A percentile compares a stretch with the other conserved stretches of the same genome.
phyloP scores from a whole-genome alignment of 768 basidiomycete species.

The Tylopilus sp. region DNA sequence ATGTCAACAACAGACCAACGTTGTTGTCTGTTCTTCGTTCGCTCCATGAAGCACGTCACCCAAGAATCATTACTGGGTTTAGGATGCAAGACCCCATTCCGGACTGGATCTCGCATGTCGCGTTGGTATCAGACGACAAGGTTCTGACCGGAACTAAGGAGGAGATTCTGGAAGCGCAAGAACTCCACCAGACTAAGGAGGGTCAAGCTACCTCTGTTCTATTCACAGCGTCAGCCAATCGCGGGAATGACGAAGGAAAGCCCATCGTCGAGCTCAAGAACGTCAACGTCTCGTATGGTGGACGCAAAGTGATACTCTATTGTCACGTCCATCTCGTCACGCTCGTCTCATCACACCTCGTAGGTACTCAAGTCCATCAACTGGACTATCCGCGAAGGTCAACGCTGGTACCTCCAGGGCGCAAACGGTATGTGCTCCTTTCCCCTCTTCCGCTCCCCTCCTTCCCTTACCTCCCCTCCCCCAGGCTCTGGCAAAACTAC shows the following conservation, averaged over 20 bases:
- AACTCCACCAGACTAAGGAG: slow-evolving; percentile 5
- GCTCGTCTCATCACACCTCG: neutral
- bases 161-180: slow-evolving; percentile 36
- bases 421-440: slow-evolving; percentile 62
- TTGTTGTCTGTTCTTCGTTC: slow-evolving; percentile 53
- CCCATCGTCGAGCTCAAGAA: slow-evolving; percentile 59
- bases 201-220: neutral
- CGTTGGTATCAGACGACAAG: slow-evolving; percentile 44
- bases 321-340: neutral
- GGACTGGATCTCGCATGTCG: slow-evolving; percentile 69
- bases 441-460: neutral
- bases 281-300: slow-evolving; percentile 69
- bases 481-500: slow-evolving; percentile 94
- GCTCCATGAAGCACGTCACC: slow-evolving; percentile 45
- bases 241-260: slow-evolving; percentile 22
- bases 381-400: slow-evolving; percentile 80
- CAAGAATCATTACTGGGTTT: slow-evolving; percentile 63
- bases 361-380: slow-evolving; percentile 74
- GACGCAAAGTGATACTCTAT: slow-evolving; percentile 45
- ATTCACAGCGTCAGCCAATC: neutral
- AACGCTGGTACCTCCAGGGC: slow-evolving; percentile 89
- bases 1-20: slow-evolving; percentile 53
- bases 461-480: neutral
- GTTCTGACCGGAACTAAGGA: slow-evolving; percentile 52
- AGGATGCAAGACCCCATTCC: slow-evolving; percentile 71